Evolutionary conservation across 2,329 filamentous ascomycete genomes (phyloP), one percentile per base, ranked within the genome.

Genomic region (Trichoderma breve): DNA sequence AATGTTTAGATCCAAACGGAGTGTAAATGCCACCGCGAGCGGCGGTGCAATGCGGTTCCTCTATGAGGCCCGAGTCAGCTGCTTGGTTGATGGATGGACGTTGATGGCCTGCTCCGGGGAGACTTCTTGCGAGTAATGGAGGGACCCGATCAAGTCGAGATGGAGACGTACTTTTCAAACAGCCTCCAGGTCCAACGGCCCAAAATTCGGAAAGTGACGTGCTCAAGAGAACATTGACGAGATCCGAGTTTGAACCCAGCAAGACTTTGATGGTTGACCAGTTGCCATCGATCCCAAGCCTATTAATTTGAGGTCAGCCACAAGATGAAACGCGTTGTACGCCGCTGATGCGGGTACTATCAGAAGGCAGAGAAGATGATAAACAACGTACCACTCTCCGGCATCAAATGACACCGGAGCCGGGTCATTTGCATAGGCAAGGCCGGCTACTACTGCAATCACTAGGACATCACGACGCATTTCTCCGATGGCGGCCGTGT

Each of bases 141-240:
- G 43, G 43, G 6, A 61, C 63, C 39, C 36, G 58, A 39, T 60
- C 67, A 55, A 32, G 55, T 51, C 61, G 61, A 47, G 55, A 60
- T 26, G 24, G 39, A 43, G 32, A 82, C 84, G 76, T 84, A 87
- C 86, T 83, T 55, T 80, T 76, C 74, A 79, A 74, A 74, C 89
- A 92, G 71, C 89, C 90, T 72, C 85, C 83, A 1, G 86, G 82
- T 67, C 90, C 85, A 51, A 94, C 83, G 3, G 89, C 86, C 91
- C 91, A 93, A 57, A 91, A 89, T 79, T 93, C 91, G 43, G 92
- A 92, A 55, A 90, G 85, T 14, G 87, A 86, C 6, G 91, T 94
- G 76, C 90, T 93, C 66, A 91, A 85, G 14, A 85, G 77, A 36
- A 85, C 79, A 74, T 83, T 79, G 72, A 84, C 77, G 11, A 75